Percentiles rank a stretch among this genome's conserved stretches.
Evolutionary conservation across 192 early-diverging fungal species (phyloP).

Genomic region (Mortierella antarctica): DNA sequence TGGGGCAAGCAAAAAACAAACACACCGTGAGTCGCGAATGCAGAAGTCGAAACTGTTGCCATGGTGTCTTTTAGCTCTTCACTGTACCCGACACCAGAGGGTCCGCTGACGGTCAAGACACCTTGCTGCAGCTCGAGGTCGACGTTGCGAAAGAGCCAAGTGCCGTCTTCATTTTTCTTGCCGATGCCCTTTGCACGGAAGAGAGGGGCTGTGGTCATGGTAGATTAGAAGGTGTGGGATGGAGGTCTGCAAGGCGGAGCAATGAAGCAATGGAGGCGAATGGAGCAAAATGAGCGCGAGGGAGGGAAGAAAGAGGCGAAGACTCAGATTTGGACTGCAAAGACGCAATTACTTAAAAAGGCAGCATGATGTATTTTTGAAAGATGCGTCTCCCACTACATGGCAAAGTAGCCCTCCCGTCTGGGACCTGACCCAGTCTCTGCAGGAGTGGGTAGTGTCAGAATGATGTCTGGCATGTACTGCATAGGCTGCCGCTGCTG

Average conservation of each 20-base stretch:
- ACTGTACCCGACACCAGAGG: conserved; percentile 76
- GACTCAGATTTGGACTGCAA: background rate
- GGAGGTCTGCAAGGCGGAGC: background rate
- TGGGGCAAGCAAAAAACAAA: background rate
- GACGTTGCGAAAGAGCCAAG: conserved; percentile 68
- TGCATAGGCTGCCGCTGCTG: background rate
- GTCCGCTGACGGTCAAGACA: conserved; percentile 70
- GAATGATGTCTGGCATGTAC: conserved; percentile 37
- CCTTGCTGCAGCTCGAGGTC: conserved; percentile 64
- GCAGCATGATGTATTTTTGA: background rate
- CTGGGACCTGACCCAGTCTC: conserved; percentile 6
- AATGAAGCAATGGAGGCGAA: background rate
- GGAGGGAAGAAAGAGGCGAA: background rate
- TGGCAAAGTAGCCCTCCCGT: conserved; percentile 23
- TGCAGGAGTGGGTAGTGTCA: conserved; percentile 37
- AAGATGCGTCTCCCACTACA: conserved; percentile 3
- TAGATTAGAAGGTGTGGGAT: background rate
- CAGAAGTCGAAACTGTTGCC: background rate
- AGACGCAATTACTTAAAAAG: background rate
- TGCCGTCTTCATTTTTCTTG: conserved; percentile 57
- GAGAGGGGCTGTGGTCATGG: conserved; percentile 11
- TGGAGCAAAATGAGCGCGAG: background rate
- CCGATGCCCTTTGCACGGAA: conserved; percentile 50
- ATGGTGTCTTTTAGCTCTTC: background rate
- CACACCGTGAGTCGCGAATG: background rate